Conservation (phyloP, 441 rosid species). For the Jatropha podagrica region DNA sequence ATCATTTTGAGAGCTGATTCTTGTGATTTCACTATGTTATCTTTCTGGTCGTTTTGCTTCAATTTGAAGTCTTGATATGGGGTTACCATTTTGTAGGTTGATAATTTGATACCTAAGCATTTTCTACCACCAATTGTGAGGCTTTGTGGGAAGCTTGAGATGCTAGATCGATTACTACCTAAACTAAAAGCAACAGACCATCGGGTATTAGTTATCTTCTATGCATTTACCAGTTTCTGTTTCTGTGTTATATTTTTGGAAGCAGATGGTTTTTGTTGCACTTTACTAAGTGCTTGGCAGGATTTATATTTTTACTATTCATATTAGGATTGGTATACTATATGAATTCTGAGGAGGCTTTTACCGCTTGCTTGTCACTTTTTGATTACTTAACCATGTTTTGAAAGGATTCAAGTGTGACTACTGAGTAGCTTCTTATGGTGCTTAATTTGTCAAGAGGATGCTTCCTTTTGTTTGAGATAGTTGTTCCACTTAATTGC, state of each 20-base stretch:
- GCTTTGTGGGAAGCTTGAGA: slow-evolving; percentile 98
- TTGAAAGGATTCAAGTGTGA: not conserved
- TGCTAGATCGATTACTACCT: slow-evolving; percentile 89
- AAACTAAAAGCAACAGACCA: slow-evolving; percentile 94
- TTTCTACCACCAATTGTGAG: slow-evolving; percentile 82
- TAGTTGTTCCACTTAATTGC: not conserved
- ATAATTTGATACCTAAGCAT: slow-evolving; percentile 70
- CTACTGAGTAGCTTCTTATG: not conserved
- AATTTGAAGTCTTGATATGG: slow-evolving; percentile 20
- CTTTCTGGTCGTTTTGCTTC: slow-evolving; percentile 9
- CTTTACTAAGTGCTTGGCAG: not conserved
- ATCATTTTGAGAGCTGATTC: slow-evolving; percentile 14
- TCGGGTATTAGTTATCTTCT: slow-evolving; percentile 57
- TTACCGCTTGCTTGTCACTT: not conserved
- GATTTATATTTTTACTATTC: slow-evolving; percentile 2
- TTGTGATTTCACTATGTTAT: slow-evolving; percentile 6
- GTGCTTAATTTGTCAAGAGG: not conserved
- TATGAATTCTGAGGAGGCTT: not conserved
- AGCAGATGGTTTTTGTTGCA: slow-evolving; percentile 11
- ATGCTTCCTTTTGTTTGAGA: not conserved
- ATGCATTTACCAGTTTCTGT: slow-evolving; percentile 9
- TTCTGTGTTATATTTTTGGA: not conserved
- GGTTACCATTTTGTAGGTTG: slow-evolving; percentile 59
- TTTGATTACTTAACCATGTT: not conserved
- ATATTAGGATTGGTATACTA: not conserved